These are phyloP conservation scores for Penicillium dipodomyicola DNA, from an alignment of 495 filamentous ascomycete genomes.

Conservation along the genomic window DNA sequence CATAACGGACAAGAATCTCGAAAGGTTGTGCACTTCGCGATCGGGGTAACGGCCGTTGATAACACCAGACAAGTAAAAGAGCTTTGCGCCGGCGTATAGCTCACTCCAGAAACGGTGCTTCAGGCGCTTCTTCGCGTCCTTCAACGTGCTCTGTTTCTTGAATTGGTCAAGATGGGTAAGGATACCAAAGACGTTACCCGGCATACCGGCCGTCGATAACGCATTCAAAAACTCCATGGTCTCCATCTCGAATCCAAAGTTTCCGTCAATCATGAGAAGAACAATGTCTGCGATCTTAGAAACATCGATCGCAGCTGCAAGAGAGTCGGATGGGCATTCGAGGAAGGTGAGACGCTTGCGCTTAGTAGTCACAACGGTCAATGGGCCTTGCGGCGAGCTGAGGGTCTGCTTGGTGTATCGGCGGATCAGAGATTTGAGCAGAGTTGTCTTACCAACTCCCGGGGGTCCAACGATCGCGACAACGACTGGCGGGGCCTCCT, in stretches of 20 bases:
- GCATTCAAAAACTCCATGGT: conserved; percentile 99
- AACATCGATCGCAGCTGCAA: conserved; percentile 92
- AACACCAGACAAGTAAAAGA: conserved; percentile 94
- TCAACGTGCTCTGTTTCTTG: conserved; percentile 82
- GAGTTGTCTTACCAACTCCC: conserved; percentile 72
- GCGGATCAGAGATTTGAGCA: conserved; percentile 88
- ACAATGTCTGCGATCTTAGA: conserved; percentile 97
- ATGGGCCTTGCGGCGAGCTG: conserved; percentile 80
- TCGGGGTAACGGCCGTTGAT: conserved; percentile 96
- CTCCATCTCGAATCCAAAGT: conserved; percentile 99
- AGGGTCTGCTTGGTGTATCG: conserved; percentile 95
- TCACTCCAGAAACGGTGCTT: conserved; percentile 97
- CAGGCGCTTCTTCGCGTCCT: conserved; percentile 88
- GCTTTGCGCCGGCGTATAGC: conserved; percentile 90
- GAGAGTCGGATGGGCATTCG: conserved; percentile 89
- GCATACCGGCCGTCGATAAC: conserved; percentile 86
- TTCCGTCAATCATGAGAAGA: conserved; percentile 94
- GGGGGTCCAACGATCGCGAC: conserved; percentile 92
- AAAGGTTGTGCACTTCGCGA: conserved; percentile 92
- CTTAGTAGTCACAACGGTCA: conserved; percentile 94
- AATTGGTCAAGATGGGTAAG: conserved; percentile 95
- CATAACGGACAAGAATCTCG: conserved; percentile 94
- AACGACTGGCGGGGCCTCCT: conserved; percentile 90
- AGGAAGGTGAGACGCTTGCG: conserved; percentile 88
- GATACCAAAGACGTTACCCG: conserved; percentile 96